Base-by-base conservation (phyloP, 805 yeast genomes). In the Peterozyma xylosa region DNA sequence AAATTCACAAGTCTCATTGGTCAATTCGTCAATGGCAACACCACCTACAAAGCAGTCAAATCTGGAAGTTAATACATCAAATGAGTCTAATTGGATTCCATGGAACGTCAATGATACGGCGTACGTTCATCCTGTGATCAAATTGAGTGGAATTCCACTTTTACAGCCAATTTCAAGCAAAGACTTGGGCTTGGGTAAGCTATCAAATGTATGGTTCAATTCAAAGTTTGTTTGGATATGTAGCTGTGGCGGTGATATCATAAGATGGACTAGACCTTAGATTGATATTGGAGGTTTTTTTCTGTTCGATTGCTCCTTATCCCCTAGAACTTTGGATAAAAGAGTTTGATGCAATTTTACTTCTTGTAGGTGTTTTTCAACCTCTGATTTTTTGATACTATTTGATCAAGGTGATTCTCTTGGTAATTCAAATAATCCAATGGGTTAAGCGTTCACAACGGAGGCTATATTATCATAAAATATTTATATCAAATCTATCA, bases 221-320 rank as follows among this genome's bases (percentile, higher is more conserved):
- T 47, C 56, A 14, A 51, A 51, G 13, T 62, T 51, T 30, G 55
- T 66, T 9, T 67, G 71, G 71, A 63, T 63, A 1, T 62, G 62
- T 46, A 53, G 58, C 5, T 49, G 60, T 9, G 60, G 66, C 1
- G 71, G 71, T 3, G 71, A 67, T 47, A 45, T 62, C 11, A 47
- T 66, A 2, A 54, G 68, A 45, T 67, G 77, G 81, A 46, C 30
- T 34, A 47, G 66, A 42, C 63, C 62, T 18, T 47, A 35, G 11
- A 11, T 5, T 11, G 5, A 32, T 5, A 13, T 32, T 5, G 13
- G 9, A 9, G 34, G 14, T 32, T 32, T n/a, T n/a, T n/a, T n/a
- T n/a, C n/a, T n/a, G n/a, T n/a, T n/a, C n/a, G n/a, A n/a, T n/a
- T 21, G 27, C 7, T 21, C 7, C 27, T 21, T 21, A 5, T 21